Evolutionary conservation across 2,329 filamentous ascomycete genomes (phyloP), one percentile per base, ranked within the genome.

Genomic region (Lachnellula cervina): DNA sequence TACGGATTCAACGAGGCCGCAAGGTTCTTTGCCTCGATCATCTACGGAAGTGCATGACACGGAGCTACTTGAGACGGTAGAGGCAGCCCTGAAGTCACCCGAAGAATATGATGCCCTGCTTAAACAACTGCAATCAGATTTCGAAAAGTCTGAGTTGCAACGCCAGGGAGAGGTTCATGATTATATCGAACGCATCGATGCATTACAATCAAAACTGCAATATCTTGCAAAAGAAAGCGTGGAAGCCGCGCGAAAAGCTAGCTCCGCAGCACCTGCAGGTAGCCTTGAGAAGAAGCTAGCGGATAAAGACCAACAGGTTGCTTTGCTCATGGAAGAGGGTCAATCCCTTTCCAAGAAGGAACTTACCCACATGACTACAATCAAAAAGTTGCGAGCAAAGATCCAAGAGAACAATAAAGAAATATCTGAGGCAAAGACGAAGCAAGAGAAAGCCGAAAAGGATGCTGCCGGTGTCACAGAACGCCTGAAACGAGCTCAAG

Each of bases 281-380:
- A 89, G 85, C 54, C 55, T 78, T 1, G 89, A 96, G 62, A 89
- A 87, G 70, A 91, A 89, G 67, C 71, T 97, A 14, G 88, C 90
- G 1, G 91, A 96, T 66, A 96, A 91, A 68, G 92, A 97, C 65
- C 86, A 93, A 64, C 89, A 89, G 69, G 95, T 97, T 65, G 90
- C 92, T 2, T 76, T 92, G 47, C 76, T 99, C 13, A 88, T 99
- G 78, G 87, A 96, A 64, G 94, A 99, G 74, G 94, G 95, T 0
- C 89, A 94, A 65, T 91, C 88, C 62, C 78, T 97, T 8, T 92
- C 90, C 1, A 89, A 87, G 64, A 88, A 83, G 0, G 94, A 99
- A 70, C 82, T 97, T 71, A 90, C 91, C 67, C 86, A 95, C 61
- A 80, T 93, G 58, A 83, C 83, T 5, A 86, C 87, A 4, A 89